Evolutionary conservation across 768 basidiomycete genomes (phyloP).

Genomic region (Kwoniella botswanensis): DNA sequence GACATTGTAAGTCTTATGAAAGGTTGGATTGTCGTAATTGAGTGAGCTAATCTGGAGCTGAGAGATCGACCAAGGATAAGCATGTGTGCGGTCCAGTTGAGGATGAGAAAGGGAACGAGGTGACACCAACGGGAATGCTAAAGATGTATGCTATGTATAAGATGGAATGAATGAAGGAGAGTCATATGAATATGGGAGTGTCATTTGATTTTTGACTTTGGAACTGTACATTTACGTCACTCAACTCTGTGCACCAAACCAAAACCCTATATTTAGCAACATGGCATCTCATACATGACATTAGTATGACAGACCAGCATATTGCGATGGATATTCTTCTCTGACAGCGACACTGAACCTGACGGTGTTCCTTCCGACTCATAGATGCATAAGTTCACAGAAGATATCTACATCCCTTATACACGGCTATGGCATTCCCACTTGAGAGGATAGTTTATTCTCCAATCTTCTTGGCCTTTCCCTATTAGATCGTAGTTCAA

Average conservation of each 20-base stretch:
- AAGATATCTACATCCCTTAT: neutral
- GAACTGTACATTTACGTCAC: constrained; percentile 6
- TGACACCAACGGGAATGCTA: neutral
- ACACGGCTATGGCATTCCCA: neutral
- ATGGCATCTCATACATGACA: neutral
- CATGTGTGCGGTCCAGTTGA: neutral
- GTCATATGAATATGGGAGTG: neutral
- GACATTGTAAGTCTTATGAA: neutral
- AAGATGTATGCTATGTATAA: no score
- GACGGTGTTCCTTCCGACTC: neutral
- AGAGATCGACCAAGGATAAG: neutral
- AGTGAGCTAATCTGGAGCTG: neutral
- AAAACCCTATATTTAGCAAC: neutral
- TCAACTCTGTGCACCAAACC: neutral
- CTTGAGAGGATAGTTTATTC: constrained; percentile 25
- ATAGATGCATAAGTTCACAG: constrained; percentile 4
- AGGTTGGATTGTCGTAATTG: neutral
- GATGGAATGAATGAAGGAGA: no score
- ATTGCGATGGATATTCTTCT: neutral
- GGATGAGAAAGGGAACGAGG: neutral
- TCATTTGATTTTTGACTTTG: neutral
- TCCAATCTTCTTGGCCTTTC: constrained; percentile 42
- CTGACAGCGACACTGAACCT: neutral
- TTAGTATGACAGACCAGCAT: no score
- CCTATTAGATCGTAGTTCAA: constrained; percentile 10